Percentiles rank a stretch among this genome's conserved stretches.
These are phyloP conservation scores for Chaetomidium leptoderma DNA, from an alignment of 495 filamentous ascomycete species.

Conservation along the genomic window DNA sequence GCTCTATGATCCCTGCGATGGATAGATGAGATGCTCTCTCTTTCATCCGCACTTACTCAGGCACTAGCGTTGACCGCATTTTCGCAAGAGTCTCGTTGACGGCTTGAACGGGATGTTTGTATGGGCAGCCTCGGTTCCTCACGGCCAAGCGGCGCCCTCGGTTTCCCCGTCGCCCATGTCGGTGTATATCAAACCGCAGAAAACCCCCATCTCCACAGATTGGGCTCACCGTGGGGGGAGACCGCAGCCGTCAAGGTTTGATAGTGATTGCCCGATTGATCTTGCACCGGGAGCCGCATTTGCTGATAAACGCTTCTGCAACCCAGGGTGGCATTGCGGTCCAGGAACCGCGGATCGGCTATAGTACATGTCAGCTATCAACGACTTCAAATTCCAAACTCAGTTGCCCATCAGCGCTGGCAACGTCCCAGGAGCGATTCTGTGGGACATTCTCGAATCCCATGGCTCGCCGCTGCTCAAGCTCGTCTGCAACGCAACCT, in stretches of 20 bases:
- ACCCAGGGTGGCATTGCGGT: constrained; percentile 7
- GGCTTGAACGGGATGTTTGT: no score
- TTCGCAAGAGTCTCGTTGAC: no score
- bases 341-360: constrained; percentile 22
- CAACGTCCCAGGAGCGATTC: background rate
- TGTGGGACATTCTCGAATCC: background rate
- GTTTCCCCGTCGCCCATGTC: background rate
- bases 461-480: background rate
- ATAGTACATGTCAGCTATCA: constrained; percentile 25
- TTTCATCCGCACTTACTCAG: background rate
- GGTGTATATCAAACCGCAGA: background rate
- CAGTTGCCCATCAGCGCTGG: background rate
- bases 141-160: background rate
- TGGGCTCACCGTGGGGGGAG: constrained; percentile 23
- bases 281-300: constrained; percentile 26
- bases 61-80: background rate
- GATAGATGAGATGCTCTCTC: constrained; percentile 10
- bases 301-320: constrained; percentile 18
- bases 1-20: constrained; percentile 18
- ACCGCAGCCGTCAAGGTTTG: constrained; percentile 24
- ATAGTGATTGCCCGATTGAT: constrained; percentile 33
- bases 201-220: constrained; percentile 12
- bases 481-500: no score
- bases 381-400: background rate
- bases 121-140: no score